Base-by-base conservation (phyloP, 495 filamentous ascomycete species). In the Sabuloglossum arenarium region DNA sequence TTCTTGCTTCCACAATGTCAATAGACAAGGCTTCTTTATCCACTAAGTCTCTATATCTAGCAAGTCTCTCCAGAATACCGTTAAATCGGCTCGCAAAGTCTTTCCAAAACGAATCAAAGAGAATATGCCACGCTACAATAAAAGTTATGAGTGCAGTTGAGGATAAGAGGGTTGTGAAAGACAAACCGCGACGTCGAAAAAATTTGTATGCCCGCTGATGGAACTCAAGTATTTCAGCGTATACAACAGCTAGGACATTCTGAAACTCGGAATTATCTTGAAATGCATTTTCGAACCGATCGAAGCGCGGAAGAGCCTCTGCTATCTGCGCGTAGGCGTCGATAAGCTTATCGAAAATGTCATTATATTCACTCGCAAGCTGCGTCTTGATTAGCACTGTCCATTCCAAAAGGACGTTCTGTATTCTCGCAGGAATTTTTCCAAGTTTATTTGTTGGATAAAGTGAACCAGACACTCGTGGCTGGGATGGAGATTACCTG, bases 181-280 rank as follows among this genome's bases (percentile, higher is more conserved):
- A 64, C 70, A 60, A 50, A 72, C 72, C 57, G 14, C 63, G 64
- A 23, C 67, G 61, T 0, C 65, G 61, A 39, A 74, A 63, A 50
- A 72, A 74, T 32, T 68, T 68, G 58, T 75, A 74, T 0, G 71
- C 71, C 23, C 65, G 54, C 34, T 67, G 66, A 58, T 75, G 72
- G 39, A 74, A 73, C 28, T 66, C 62, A 0, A 74, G 54, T 19
- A 73, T 72, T 34, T 74, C 70, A 3, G 63, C 54, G 32, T 73
- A 73, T 53, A 72, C 67, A 9, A 70, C 51, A 10, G 67, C 69
- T 9, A 73, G 53, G 3, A 68, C 63, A 11, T 63, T 62, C 51
- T 71, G 66, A 51, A 75, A 67, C 3, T 68, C 63, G 0, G 51
- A 23, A 30, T 71, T 65, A 19, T 63, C 24, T 30, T 43, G 59